Conservation (phyloP, 495 filamentous ascomycete species). For the Pyrenopolyporus hunteri region DNA sequence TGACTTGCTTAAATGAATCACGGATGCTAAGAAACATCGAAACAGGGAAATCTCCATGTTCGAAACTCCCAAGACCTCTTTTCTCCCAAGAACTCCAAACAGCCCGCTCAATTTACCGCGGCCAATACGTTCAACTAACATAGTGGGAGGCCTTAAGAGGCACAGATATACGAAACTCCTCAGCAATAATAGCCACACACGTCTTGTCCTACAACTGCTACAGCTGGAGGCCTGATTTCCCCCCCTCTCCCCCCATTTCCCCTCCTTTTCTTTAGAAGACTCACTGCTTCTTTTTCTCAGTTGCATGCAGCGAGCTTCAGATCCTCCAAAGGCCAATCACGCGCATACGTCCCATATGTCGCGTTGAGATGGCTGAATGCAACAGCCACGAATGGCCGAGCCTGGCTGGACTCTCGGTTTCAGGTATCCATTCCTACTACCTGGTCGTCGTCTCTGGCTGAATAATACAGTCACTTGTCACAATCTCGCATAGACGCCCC, state of each 20-base stretch:
- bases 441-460: neutral
- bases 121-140: neutral
- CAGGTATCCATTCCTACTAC: neutral
- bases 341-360: neutral
- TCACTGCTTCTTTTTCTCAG: neutral
- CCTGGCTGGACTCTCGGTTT: neutral
- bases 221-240: neutral
- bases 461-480: constrained; percentile 10
- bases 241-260: neutral
- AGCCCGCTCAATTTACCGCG: neutral
- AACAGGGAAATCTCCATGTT: neutral
- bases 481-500: neutral
- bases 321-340: constrained; percentile 5
- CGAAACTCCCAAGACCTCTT: constrained; percentile 24
- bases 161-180: neutral
- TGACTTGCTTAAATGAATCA: neutral
- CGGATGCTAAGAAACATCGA: no score
- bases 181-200: neutral
- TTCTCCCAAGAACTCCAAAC: neutral
- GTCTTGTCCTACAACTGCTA: neutral
- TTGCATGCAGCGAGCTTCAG: constrained; percentile 12
- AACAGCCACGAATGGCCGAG: neutral
- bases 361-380: constrained; percentile 1
- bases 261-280: neutral
- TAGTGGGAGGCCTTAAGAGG: neutral